Base-by-base conservation (phyloP, 805 yeast genomes). In the Wickerhamomyces bovis region DNA sequence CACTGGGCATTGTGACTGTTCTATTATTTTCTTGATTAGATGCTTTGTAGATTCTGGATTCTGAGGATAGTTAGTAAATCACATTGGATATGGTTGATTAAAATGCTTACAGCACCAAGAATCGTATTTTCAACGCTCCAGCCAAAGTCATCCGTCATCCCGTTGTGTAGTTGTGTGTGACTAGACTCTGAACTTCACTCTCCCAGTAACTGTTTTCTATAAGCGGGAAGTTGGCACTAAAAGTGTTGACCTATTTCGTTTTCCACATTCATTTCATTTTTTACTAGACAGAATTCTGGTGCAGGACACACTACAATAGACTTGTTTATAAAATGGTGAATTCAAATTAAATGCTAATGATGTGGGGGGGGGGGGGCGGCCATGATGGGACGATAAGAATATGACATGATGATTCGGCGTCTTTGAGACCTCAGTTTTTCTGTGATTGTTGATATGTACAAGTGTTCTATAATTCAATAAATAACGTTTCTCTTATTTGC, bases 1-100 rank as follows among this genome's bases (percentile, higher is more conserved):
- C 11, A 85, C 73, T 7, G 83, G 71, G 58, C 94, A 85, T 30
- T 58, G 43, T 7, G 66, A 47, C 21, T 65, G 58, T 13, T 66
- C 68, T 13, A 62, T 39, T 5, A 65, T 35, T 18, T 56, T 53
- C 41, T 49, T 50, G 1, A 59, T 30, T 1, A 60, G 26, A n/a
- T 47, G 44, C 10, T 33, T 42, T 11, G 56, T 50, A 0, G 21
- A 36, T 2, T 19, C n/a, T 19, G 55, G 49, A n/a, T 50, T 48
- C 57, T 55, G 33, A 4, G 7, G 11, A n/a, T 11, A 6, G 45
- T 44, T 39, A 43, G 53, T 45, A 40, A 35, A 30, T 33, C 11
- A 33, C n/a, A n/a, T 10, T 5, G 11, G 12, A 16, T 9, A 6
- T 13, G 31, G 31, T 8, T 5, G 20, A 33, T n/a, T 6, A 16